Conservation (phyloP, 768 basidiomycete genomes). For the Agrocybe praecox region DNA sequence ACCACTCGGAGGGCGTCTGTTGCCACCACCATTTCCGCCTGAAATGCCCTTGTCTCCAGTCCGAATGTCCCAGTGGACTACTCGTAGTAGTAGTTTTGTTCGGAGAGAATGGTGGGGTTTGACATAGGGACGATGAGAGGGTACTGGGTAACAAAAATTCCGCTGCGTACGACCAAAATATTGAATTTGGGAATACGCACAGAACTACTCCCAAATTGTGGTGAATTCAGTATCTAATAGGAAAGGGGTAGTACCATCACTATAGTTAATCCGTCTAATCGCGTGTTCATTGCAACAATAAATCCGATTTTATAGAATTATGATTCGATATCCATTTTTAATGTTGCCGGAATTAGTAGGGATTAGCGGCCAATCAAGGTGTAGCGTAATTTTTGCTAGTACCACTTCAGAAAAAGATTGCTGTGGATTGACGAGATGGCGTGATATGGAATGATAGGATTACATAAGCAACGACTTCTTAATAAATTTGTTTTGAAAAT, state of each 20-base stretch:
- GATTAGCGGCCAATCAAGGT: background rate
- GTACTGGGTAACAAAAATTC: background rate
- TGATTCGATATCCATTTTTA: background rate
- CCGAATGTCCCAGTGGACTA: background rate
- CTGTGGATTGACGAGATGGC: conserved; percentile 28
- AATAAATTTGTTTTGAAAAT: conserved; percentile 26
- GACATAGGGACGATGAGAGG: background rate
- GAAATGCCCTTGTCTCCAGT: background rate
- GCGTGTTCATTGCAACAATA: background rate
- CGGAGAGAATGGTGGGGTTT: background rate
- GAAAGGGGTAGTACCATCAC: background rate
- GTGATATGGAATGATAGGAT: conserved; percentile 36
- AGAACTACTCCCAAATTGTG: no score
- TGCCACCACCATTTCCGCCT: background rate
- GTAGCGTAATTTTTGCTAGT: background rate
- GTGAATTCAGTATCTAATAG: background rate
- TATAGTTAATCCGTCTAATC: background rate
- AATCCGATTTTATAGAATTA: background rate
- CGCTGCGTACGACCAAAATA: no score
- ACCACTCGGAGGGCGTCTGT: background rate
- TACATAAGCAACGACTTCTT: conserved; percentile 21
- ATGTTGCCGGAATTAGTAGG: background rate
- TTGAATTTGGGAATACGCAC: no score
- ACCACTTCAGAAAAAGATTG: conserved; percentile 2
- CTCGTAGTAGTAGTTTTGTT: background rate